These are phyloP conservation scores for Cyberlindnera americana DNA, from an alignment of 805 yeast genomes.

Conservation along the genomic window DNA sequence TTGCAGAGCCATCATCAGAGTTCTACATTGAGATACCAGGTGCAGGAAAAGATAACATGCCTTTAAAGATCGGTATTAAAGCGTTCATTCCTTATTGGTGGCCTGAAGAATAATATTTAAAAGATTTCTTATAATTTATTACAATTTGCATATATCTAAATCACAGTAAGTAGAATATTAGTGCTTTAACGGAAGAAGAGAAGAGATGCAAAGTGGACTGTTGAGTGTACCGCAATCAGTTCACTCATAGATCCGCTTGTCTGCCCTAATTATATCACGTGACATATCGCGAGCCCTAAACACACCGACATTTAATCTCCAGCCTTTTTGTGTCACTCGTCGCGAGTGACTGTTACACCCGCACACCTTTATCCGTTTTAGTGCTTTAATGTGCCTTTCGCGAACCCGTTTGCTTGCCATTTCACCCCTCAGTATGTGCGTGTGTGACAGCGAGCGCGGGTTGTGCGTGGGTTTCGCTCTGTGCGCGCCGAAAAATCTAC, in stretches of 20 bases:
- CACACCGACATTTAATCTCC: constrained; percentile 1
- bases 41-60: constrained; percentile 20
- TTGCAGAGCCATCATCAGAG: constrained; percentile 32
- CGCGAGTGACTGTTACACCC: constrained; percentile 11
- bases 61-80: constrained; percentile 39
- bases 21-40: constrained; percentile 30
- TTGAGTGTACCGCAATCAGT: too few relatives aligned
- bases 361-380: constrained; percentile 2
- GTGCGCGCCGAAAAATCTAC: constrained; percentile 12
- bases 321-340: constrained; percentile 3
- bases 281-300: not conserved
- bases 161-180: too few relatives aligned
- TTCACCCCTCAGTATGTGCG: not conserved
- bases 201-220: too few relatives aligned
- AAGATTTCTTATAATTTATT: too few relatives aligned
- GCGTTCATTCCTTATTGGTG: constrained; percentile 73
- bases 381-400: not conserved
- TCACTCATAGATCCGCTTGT: too few relatives aligned
- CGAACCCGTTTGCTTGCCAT: constrained; percentile 2
- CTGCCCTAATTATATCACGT: constrained; percentile 3
- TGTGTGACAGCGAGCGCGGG: not conserved
- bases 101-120: constrained; percentile 45
- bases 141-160: too few relatives aligned
- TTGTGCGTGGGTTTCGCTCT: not conserved
- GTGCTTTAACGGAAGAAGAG: too few relatives aligned